These are phyloP conservation scores for Lactarius indigo DNA, from an alignment of 768 basidiomycete species.

Conservation along the genomic window DNA sequence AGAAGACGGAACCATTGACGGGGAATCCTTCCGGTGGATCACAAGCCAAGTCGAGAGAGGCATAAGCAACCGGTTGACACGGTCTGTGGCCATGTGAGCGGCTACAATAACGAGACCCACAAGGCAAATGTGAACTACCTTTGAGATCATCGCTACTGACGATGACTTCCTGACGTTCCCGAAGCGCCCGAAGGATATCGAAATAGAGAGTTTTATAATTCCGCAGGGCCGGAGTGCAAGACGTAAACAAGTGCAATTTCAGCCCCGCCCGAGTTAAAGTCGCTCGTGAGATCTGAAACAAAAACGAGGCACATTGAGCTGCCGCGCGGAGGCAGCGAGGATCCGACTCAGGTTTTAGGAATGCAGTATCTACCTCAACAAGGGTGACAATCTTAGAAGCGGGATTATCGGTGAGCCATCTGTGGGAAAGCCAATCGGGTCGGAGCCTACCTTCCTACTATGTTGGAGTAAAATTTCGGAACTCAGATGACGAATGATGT, in stretches of 20 bases:
- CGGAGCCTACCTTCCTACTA: constrained; percentile 23
- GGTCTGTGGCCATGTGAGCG: constrained; percentile 19
- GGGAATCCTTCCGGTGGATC: constrained; percentile 15
- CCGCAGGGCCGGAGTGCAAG: constrained; percentile 18
- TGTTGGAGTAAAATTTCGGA: constrained; percentile 23
- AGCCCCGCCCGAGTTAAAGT: constrained; percentile 24
- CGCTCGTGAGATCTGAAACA: constrained; percentile 25
- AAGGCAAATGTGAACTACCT: constrained; percentile 21
- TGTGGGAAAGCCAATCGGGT: neutral
- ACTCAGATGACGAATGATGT: constrained; percentile 17
- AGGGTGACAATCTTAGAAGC: constrained; percentile 24
- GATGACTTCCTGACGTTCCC: constrained; percentile 20
- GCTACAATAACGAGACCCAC: neutral
- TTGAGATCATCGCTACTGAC: constrained; percentile 12
- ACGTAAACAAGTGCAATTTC: constrained; percentile 23
- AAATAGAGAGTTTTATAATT: constrained; percentile 25
- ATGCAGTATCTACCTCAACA: constrained; percentile 23
- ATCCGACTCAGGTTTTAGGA: constrained; percentile 2
- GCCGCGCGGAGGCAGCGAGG: constrained; percentile 10
- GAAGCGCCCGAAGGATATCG: constrained; percentile 24
- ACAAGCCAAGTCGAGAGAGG: constrained; percentile 26
- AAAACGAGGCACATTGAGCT: constrained; percentile 15
- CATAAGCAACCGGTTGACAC: constrained; percentile 21
- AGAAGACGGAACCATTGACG: constrained; percentile 6
- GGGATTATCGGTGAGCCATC: constrained; percentile 13